phyloP scores from a whole-genome alignment of 2,329 filamentous ascomycete genomes.

The Penicillium sp. region DNA sequence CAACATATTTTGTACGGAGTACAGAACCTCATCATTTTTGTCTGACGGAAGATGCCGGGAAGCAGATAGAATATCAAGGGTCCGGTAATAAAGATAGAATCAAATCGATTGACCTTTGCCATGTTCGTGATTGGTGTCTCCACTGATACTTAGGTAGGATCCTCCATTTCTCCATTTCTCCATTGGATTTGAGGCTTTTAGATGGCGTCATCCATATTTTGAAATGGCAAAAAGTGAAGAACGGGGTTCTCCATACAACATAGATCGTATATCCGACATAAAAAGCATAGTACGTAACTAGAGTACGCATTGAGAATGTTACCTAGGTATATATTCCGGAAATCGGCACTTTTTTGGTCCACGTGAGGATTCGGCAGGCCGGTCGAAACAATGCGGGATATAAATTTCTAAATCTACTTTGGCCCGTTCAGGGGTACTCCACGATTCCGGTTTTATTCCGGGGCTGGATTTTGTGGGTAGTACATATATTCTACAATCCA shows the following conservation, averaged over 20 bases:
- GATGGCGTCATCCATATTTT: background rate
- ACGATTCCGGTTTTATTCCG: background rate
- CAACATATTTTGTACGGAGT: too few species aligned
- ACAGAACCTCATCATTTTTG: too few species aligned
- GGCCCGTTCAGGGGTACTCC: background rate
- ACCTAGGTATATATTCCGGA: background rate
- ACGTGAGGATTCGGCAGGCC: conserved; percentile 6
- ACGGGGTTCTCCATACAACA: background rate
- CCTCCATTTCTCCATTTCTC: background rate
- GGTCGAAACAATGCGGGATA: conserved; percentile 3
- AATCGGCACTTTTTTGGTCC: conserved; percentile 3
- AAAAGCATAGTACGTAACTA: background rate
- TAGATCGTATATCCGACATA: background rate
- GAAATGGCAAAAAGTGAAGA: background rate
- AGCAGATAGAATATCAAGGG: background rate
- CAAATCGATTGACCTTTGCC: background rate
- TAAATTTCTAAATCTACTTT: background rate
- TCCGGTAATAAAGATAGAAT: background rate
- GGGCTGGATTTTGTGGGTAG: background rate
- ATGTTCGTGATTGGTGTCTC: background rate
- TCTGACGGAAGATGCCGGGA: background rate
- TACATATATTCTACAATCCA: background rate
- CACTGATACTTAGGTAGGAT: background rate
- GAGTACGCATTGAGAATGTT: background rate
- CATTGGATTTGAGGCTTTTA: background rate